Percentiles rank a stretch among this genome's conserved stretches.
These are phyloP conservation scores for Candida peoriensis DNA, from an alignment of 805 yeast species.

Conservation along the genomic window DNA sequence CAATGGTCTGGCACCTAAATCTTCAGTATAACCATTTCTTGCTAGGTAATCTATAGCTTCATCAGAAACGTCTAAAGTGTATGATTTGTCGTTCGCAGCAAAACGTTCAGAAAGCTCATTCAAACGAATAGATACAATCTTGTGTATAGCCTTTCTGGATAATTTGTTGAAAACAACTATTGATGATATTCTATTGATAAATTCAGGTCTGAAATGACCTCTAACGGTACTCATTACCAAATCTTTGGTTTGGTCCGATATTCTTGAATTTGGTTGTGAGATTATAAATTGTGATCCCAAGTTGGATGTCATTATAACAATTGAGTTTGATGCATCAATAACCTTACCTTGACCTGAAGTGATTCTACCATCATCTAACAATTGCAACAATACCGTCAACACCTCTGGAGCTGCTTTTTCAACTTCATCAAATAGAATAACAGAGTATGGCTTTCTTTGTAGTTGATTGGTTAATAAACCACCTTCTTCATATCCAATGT, in stretches of 20 bases:
- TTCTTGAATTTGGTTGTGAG: slow-evolving; percentile 56
- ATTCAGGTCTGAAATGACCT: slow-evolving; percentile 94
- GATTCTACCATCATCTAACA: slow-evolving; percentile 94
- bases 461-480: slow-evolving; percentile 93
- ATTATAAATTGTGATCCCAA: slow-evolving; percentile 90
- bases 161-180: slow-evolving; percentile 91
- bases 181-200: slow-evolving; percentile 90
- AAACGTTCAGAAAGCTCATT: slow-evolving; percentile 83
- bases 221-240: slow-evolving; percentile 80
- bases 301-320: slow-evolving; percentile 94
- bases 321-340: slow-evolving; percentile 87
- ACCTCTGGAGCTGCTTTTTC: slow-evolving; percentile 99
- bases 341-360: slow-evolving; percentile 93
- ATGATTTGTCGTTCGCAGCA: slow-evolving; percentile 73
- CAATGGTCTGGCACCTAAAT: slow-evolving; percentile 95
- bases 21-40: slow-evolving; percentile 82
- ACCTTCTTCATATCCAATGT: slow-evolving; percentile 96
- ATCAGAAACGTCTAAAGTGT: slow-evolving; percentile 66
- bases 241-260: slow-evolving; percentile 65
- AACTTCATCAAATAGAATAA: slow-evolving; percentile 93
- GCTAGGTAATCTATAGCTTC: slow-evolving; percentile 80
- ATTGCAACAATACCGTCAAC: slow-evolving; percentile 82
- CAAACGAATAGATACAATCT: slow-evolving; percentile 84
- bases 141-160: slow-evolving; percentile 84
- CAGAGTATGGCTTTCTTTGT: slow-evolving; percentile 90